Base-by-base conservation (phyloP, 805 yeast genomes). In the Saturnispora gosingensis region DNA sequence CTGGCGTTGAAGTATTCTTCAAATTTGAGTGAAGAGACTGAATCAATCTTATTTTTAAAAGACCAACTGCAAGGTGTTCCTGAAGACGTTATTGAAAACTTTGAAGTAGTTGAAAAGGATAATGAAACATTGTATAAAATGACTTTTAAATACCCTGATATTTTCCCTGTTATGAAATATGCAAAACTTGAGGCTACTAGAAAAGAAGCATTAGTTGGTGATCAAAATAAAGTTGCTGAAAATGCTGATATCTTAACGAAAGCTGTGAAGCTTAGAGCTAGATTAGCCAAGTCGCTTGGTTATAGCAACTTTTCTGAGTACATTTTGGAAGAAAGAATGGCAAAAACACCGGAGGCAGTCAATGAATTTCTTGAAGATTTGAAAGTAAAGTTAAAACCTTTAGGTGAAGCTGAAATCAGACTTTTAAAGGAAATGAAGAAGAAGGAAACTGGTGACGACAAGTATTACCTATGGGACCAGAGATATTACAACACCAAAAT, bases 101-200 rank as follows among this genome's bases (percentile, higher is more conserved):
- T 81, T 60, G 83, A 76, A 50, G 68, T 66, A 52, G 69, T 71
- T 24, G 68, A 69, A 35, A 43, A 45, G 18, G 59, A 57, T 5
- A 74, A 70, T 20, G 73, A 68, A 16, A 67, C 66, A 16, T 65
- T 68, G 49, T 71, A 65, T 57, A 83, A 83, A 61, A 83, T 88
- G 73, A 83, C 93, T 2, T 85, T 78, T 71, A 86, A 88, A 65
- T 85, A 84, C 60, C 93, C 95, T 1, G 95, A 87, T 62, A 66
- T 83, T 46, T 70, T 83, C 55, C 95, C 95, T 2, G 83, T 84
- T n/a, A 66, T 85, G 65, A 84, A 85, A 63, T 81, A 81, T 64
- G 90, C 95, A 43, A 72, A 74, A 51, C 68, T 68, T 56, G 74
- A 81, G 43, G 76, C 75, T 20, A 85, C 93, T 2, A 78, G 96